Evolutionary conservation across 768 basidiomycete genomes (phyloP), one percentile per base, ranked within the genome.

Genomic region (Phaffia tasmanica): DNA sequence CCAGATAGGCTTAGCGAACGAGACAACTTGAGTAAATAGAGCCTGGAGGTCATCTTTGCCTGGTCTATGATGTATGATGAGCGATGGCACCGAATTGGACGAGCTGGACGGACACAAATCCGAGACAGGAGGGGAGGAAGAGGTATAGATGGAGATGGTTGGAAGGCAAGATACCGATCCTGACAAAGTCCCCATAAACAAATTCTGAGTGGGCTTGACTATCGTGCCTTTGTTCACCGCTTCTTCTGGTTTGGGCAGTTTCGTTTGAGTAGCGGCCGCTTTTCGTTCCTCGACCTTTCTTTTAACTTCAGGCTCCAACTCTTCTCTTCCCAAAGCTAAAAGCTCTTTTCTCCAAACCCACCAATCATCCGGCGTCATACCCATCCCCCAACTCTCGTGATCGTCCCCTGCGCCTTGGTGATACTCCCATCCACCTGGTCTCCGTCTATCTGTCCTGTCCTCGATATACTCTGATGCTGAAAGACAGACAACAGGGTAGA

Each of bases 371-470:
- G 92, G 86, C 0, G 84, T 88, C 63, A 94, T 77, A 4, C 89
- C 89, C 86, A 89, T 70, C 32, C 85, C 82, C 91, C 90, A 93
- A 6, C 87, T 79, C 75, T 95, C 92, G 72, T 93, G 89, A 72
- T 98, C 94, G 72, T 97, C 94, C 0, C 92, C 94, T 0, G 88
- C 89, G 0, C 94, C 94, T 75, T 94, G 92, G 9, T 97, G 83
- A 74, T 97, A 97, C 25, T 84, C 79, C 73, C 85, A 95, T 0
- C 88, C 88, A n/a, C 79, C 70, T 0, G 86, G 81, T 25, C 86
- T 79, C 67, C 87, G 85, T 0, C 82, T 64, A 8, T 84, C 84
- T 1, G 83, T 82, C 7, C 59, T 73, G 8, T 71, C 63, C 2
- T 78, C 73, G 7, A 86, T 79, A 70, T 84, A 84, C 70, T 83